These are phyloP conservation scores for Colletotrichum liriopes DNA, from an alignment of 2,329 filamentous ascomycete genomes.

Conservation along the genomic window DNA sequence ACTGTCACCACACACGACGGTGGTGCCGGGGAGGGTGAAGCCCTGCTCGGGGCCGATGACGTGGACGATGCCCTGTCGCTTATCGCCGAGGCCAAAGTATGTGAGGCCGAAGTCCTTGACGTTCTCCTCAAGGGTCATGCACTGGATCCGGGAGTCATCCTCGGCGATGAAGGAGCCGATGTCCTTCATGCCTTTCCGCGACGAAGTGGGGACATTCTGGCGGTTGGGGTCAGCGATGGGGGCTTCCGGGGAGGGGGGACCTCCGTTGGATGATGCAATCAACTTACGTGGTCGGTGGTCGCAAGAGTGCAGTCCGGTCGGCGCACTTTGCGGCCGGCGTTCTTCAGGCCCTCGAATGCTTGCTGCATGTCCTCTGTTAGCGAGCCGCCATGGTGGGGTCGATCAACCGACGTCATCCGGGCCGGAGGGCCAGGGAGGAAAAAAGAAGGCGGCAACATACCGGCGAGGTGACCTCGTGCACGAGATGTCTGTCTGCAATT, in stretches of 20 bases:
- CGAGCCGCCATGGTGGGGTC: slow-evolving; percentile 31
- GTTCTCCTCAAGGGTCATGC: slow-evolving; percentile 95
- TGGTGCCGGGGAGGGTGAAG: slow-evolving; percentile 97
- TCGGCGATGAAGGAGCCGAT: slow-evolving; percentile 95
- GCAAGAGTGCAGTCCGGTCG: slow-evolving; percentile 97
- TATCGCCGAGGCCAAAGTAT: slow-evolving; percentile 96
- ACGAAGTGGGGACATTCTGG: slow-evolving; percentile 93
- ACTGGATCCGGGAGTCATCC: slow-evolving; percentile 93
- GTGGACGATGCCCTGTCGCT: slow-evolving; percentile 98
- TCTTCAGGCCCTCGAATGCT: slow-evolving; percentile 96
- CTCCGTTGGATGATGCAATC: not conserved
- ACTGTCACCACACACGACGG: slow-evolving; percentile 96
- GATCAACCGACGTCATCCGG: slow-evolving; percentile 36
- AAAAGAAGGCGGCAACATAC: slow-evolving; percentile 59
- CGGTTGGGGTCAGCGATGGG: slow-evolving; percentile 20
- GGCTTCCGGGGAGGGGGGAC: not conserved
- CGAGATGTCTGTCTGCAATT: slow-evolving; percentile 86
- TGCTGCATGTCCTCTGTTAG: slow-evolving; percentile 69
- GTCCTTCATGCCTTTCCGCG: slow-evolving; percentile 93
- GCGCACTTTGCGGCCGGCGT: slow-evolving; percentile 89
- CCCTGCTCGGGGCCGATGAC: slow-evolving; percentile 99
- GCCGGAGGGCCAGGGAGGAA: not conserved
- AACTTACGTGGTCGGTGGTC: slow-evolving; percentile 93
- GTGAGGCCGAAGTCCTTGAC: slow-evolving; percentile 97
- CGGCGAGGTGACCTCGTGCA: slow-evolving; percentile 98